Evolutionary conservation across 164 flowering plant genomes (phyloP).

Genomic region (Umbilicus rupestris): DNA sequence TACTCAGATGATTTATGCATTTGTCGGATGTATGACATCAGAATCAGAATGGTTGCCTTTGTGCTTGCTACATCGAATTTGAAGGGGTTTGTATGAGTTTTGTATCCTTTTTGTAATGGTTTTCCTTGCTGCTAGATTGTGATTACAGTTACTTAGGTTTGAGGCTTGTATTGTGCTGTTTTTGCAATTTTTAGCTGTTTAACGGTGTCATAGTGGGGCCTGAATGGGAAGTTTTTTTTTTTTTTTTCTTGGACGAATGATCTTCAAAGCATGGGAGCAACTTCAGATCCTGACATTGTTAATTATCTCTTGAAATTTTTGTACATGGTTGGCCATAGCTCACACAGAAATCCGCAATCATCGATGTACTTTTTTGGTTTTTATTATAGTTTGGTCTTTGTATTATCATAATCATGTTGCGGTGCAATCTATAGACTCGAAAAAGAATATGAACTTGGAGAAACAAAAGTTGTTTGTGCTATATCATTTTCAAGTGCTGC

Average conservation of each 20-base stretch:
- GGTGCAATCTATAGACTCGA: too few relatives aligned
- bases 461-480: background rate
- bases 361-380: too few relatives aligned
- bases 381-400: too few relatives aligned
- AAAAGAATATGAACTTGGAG: background rate
- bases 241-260: background rate
- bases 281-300: background rate
- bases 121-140: background rate
- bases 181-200: background rate
- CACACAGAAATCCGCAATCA: background rate
- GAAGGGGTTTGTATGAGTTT: background rate
- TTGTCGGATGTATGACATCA: background rate
- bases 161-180: background rate
- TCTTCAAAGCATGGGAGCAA: background rate
- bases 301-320: background rate
- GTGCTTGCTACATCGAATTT: background rate
- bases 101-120: background rate
- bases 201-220: background rate
- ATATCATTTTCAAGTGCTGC: background rate
- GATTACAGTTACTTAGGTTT: background rate
- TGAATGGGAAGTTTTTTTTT: background rate
- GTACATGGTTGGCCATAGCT: conserved; percentile 2
- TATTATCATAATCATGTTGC: too few relatives aligned
- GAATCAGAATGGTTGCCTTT: background rate
- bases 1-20: background rate